These are phyloP conservation scores for Rhinocladiella similis DNA, from an alignment of 2,329 filamentous ascomycete species.

Conservation along the genomic window DNA sequence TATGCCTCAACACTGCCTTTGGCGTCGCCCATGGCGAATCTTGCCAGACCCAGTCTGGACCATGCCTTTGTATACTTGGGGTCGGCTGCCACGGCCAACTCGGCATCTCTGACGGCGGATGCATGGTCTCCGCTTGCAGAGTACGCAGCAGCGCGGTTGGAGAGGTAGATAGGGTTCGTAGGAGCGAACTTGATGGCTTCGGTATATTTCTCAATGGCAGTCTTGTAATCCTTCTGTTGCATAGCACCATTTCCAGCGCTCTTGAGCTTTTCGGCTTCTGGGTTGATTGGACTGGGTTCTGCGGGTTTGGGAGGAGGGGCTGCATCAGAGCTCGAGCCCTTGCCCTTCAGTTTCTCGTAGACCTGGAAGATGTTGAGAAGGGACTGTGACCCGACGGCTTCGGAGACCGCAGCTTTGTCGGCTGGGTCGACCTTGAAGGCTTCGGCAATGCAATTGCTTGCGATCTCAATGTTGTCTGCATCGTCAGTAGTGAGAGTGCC, in stretches of 20 bases:
- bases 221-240: slow-evolving; percentile 84
- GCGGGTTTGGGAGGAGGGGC: slow-evolving; percentile 38
- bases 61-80: slow-evolving; percentile 96
- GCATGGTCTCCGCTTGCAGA: slow-evolving; percentile 81
- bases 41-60: slow-evolving; percentile 87
- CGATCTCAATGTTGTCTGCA: slow-evolving; percentile 89
- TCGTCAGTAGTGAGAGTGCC: slow-evolving; percentile 87
- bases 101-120: slow-evolving; percentile 81
- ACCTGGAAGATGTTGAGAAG: slow-evolving; percentile 90
- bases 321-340: slow-evolving; percentile 48
- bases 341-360: slow-evolving; percentile 89
- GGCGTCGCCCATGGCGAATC: slow-evolving; percentile 87
- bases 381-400: slow-evolving; percentile 82
- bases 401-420: slow-evolving; percentile 69
- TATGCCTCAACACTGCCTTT: slow-evolving; percentile 95
- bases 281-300: slow-evolving; percentile 44
- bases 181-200: slow-evolving; percentile 80
- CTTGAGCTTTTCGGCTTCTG: slow-evolving; percentile 86
- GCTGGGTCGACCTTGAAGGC: slow-evolving; percentile 91
- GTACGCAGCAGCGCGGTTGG: slow-evolving; percentile 93
- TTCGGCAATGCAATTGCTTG: slow-evolving; percentile 90
- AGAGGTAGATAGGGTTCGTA: slow-evolving; percentile 91
- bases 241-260: slow-evolving; percentile 90
- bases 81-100: slow-evolving; percentile 83
- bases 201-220: slow-evolving; percentile 84